Base-by-base conservation (phyloP, 2,329 filamentous ascomycete genomes). In the Paradendryphiella salina region DNA sequence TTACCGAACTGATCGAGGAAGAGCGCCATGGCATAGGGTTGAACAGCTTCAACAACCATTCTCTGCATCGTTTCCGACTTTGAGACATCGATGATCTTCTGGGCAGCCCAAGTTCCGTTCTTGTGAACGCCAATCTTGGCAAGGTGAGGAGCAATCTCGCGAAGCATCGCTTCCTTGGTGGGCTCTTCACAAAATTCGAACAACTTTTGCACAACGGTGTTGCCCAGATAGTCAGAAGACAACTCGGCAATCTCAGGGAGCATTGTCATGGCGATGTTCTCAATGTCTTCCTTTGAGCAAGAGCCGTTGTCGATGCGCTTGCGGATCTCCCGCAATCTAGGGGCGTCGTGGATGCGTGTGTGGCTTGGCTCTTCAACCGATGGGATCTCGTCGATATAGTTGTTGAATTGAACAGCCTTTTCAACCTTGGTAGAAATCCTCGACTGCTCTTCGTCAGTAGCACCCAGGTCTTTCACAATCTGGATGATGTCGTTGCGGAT, bases 1-100 rank as follows among this genome's bases (percentile, higher is more conserved):
- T 99, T 99, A 71, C 94, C 94, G 65, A 96, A 99, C 70, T 99
- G 94, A 68, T 99, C 94, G 31, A 97, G 81, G 81, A 99, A 97
- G 15, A 97, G 81, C 2, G 91, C 90, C 38, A 96, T 84, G 0
- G 89, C 91, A 75, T 95, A 96, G 0, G 91, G 86, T 3, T 87
- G 87, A 23, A 97, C 80, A 60, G 90, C 83, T 57, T 96, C 85
- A 21, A 94, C 88, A 67, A 99, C 93, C 76, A 90, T 78, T 38
- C 80, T 77, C 86, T 94, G 93, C 75, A 97, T 92, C 33, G 80
- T 78, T 5, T 88, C 85, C 0, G 88, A 90, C 75, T 94, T 90
- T 72, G 91, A 93, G 5, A 96, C 90, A 66, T 97, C 93, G 62
- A 99, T 97, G 67, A 99, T 97, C 81, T 97, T 99, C 76, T 99